Evolutionary conservation across 176 grass and related monocot genomes (phyloP), one percentile per base, ranked within the genome.

Genomic region (Zoysia pacifica): DNA sequence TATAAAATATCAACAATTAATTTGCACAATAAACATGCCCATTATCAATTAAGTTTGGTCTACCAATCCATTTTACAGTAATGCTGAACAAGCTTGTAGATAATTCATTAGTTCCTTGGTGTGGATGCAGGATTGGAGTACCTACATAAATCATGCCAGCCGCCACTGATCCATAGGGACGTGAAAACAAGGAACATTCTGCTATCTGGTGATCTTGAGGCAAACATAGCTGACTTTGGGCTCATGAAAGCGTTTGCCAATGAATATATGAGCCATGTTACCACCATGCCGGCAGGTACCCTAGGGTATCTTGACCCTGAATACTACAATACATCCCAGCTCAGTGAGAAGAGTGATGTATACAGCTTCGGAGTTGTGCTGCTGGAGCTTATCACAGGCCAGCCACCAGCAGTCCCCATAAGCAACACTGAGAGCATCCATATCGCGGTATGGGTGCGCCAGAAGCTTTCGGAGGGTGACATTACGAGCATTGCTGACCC

Each of bases 241-340:
- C 48, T 92, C 12, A 83, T 62, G 5, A 86, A 83, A 65, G 83
- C 72, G 18, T 83, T 92, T 6, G 5, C 36, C 1, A 14, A 76
- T 40, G 70, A 75, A 3, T 38, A 41, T 9, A n/a, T 11, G 47
- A 92, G 65, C 63, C 86, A 89, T 18, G 43, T 92, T 12, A 86
- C 79, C 10, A 92, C 90, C 11, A 49, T 41, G 13, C 86, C 86
- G 0, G 78, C 80, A 8, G 83, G 86, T 6, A 89, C 86, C 39
- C 59, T 79, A 4, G 86, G 90, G 7, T 92, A 92, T 38, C 64
- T 92, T 15, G 90, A 89, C 54, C 90, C 90, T 18, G 90, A 92
- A 39, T 89, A 89, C 86, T 80, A 84, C 66, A 69, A 84, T n/a
- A 88, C 86, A 11, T 80, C 76, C 5, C 76, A 52, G 15, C 86